These are phyloP conservation scores for Canavalia ensiformis DNA, from an alignment of 306 rosid species.

Conservation along the genomic window DNA sequence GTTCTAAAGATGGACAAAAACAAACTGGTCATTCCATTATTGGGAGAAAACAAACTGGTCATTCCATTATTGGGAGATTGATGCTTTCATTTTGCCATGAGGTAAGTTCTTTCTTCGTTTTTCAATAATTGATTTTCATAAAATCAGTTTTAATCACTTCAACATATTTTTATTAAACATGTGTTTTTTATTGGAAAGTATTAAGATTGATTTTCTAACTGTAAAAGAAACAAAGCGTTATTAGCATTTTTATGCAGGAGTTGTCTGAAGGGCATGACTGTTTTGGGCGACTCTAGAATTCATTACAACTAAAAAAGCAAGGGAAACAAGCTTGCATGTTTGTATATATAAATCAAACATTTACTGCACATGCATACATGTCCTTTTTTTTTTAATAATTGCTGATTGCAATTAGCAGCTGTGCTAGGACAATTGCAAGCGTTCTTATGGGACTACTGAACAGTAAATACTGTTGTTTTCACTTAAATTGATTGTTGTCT, in stretches of 20 bases:
- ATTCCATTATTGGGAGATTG: not conserved
- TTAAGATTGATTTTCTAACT: too few species aligned
- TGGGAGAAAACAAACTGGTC: not conserved
- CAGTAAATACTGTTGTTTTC: not conserved
- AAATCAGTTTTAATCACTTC: too few species aligned
- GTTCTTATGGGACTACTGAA: not conserved
- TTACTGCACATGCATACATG: not conserved
- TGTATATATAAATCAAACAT: not conserved
- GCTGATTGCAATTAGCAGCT: not conserved
- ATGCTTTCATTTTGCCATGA: not conserved
- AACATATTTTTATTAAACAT: too few species aligned
- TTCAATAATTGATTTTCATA: too few species aligned
- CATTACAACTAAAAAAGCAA: not conserved
- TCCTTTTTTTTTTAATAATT: not conserved
- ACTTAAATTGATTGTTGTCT: not conserved
- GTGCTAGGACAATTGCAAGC: not conserved
- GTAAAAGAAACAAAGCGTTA: not conserved
- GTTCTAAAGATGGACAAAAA: conserved; percentile 14
- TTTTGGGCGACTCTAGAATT: conserved; percentile 3
- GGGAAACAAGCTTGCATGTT: not conserved
- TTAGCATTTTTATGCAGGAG: not conserved
- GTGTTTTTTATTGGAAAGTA: too few species aligned
- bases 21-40: not conserved
- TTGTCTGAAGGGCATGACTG: not conserved
- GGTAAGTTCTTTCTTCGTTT: conserved; percentile 25